Evolutionary conservation across 768 basidiomycete genomes (phyloP), one percentile per base, ranked within the genome.

Genomic region (Trametes cinnabarina): DNA sequence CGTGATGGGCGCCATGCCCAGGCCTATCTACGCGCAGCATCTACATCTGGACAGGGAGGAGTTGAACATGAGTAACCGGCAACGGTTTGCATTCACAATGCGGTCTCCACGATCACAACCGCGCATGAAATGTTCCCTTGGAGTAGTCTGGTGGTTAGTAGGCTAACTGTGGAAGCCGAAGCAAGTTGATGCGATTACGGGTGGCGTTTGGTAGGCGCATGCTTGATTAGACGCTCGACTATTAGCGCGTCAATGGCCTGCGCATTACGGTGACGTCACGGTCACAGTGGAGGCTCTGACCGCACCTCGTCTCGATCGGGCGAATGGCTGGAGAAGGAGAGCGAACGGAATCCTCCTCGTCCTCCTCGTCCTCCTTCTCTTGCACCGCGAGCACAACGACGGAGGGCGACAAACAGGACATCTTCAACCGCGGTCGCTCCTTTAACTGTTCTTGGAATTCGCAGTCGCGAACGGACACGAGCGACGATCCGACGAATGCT

Each of bases 251-350:
- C 17, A 2, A 12, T 4, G 23, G 34, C 4, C 28, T 51, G 47
- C 47, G 58, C 52, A 52, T 59, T 51, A 59, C 52, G 51, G 58
- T 59, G 58, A 59, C 52, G 51, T 59, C 58, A 59, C 51, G 19
- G 58, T 59, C 51, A 59, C 58, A 20, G 19, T 15, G 15, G 28
- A 14, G 37, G 37, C 17, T 14, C 49, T 57, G 47, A 40, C 40
- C 19, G 14, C 25, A 23, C 42, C 30, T 32, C 30, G 30, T 32
- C 30, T 32, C 30, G 30, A 23, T 55, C 54, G 41, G 22, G 19
- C 23, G 26, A 15, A 30, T 26, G 26, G 28, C 14, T n/a, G 23
- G 44, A 22, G 28, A 10, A 17, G 28, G 42, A 17, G 19, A 30
- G 34, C 8, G 34, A 34, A 7, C 34, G 8, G 7, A 7, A 34